Percentiles rank a stretch among this genome's conserved stretches.
These are phyloP conservation scores for Fusarium poae DNA, from an alignment of 2,329 filamentous ascomycete genomes.

Conservation along the genomic window DNA sequence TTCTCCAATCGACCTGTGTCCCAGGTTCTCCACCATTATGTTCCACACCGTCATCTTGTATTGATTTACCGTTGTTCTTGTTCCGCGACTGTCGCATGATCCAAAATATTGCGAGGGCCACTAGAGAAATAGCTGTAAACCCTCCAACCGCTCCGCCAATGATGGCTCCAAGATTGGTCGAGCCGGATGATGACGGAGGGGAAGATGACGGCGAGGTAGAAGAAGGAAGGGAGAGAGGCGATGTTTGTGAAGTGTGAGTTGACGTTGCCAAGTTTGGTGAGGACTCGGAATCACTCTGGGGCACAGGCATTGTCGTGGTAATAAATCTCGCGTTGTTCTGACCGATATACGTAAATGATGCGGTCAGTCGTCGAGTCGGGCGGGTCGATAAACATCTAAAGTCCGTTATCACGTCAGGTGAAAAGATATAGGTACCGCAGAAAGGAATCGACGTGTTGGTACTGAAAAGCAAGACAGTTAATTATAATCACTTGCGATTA, in stretches of 20 bases:
- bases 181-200: not conserved
- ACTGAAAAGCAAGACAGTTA: not conserved
- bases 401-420: not conserved
- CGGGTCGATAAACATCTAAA: slow-evolving; percentile 11
- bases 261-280: no score
- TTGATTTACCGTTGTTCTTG: not conserved
- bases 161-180: not conserved
- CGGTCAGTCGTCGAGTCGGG: not conserved
- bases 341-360: slow-evolving; percentile 6
- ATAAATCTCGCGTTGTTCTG: not conserved
- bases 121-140: not conserved
- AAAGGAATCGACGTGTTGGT: slow-evolving; percentile 5
- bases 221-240: not conserved
- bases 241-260: not conserved
- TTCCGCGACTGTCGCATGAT: not conserved
- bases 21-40: not conserved
- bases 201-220: not conserved
- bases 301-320: not conserved
- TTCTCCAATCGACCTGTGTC: slow-evolving; percentile 2
- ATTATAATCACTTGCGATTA: no score
- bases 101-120: not conserved
- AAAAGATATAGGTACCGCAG: slow-evolving; percentile 15
- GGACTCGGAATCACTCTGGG: no score
- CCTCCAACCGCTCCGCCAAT: slow-evolving; percentile 2
- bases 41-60: not conserved